phyloP scores from a whole-genome alignment of 352 stramenopile genomes.

The Globisporangium orthogonon region DNA sequence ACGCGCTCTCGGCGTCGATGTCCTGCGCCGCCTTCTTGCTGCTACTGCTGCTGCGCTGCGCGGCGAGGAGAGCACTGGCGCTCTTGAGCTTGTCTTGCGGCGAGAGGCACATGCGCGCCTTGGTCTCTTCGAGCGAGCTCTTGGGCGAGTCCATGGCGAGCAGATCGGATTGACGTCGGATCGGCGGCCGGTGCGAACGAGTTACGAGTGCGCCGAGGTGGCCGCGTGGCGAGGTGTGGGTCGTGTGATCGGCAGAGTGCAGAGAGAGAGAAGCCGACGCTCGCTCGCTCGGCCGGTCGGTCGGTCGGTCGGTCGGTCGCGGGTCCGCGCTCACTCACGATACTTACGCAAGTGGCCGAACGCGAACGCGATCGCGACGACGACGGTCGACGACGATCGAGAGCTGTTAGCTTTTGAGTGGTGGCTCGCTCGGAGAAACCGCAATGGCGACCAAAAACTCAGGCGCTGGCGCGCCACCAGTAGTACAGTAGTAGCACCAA shows the following conservation, averaged over 20 bases:
- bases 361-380: background rate
- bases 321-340: conserved; percentile 13
- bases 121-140: conserved; percentile 37
- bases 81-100: conserved; percentile 62
- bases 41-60: conserved; percentile 17
- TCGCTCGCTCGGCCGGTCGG: background rate
- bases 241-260: background rate
- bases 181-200: background rate
- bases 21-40: conserved; percentile 29
- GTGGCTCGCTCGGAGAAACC: conserved; percentile 6
- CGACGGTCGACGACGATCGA: background rate
- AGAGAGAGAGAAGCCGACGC: background rate
- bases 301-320: background rate
- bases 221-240: background rate
- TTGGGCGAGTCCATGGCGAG: conserved; percentile 13
- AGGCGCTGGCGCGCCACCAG: background rate
- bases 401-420: background rate
- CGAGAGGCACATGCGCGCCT: conserved; percentile 55
- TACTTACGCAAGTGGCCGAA: conserved; percentile 17
- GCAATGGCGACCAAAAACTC: conserved; percentile 15
- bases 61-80: conserved; percentile 12
- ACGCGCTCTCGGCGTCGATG: conserved; percentile 45
- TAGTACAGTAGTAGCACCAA: background rate
- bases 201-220: background rate
- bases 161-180: background rate